phyloP scores from a whole-genome alignment of 2,329 filamentous ascomycete species.

The Talaromyces pinophilus region DNA sequence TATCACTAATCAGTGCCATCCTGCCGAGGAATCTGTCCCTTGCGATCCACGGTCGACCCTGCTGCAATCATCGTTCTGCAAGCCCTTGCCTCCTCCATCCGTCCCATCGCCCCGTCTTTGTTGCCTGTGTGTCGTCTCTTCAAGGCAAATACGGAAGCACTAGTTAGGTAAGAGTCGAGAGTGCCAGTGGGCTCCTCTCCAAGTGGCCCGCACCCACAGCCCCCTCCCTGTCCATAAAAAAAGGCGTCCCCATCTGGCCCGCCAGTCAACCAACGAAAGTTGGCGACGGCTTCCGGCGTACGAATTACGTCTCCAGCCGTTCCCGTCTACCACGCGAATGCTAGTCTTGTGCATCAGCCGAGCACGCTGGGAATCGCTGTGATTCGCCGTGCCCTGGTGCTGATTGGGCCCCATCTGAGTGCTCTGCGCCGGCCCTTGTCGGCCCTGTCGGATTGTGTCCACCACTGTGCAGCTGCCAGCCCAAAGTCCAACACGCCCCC shows the following conservation, averaged over 20 bases:
- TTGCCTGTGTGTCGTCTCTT: constrained; percentile 7
- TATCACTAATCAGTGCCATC: constrained; percentile 1
- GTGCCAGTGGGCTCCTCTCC: constrained; percentile 15
- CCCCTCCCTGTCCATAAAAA: constrained; percentile 16
- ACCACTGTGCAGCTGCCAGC: constrained; percentile 23
- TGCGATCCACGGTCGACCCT: constrained; percentile 21
- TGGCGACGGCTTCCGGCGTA: constrained; percentile 21
- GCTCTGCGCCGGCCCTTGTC: constrained; percentile 21
- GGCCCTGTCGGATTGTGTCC: constrained; percentile 24
- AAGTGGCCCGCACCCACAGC: constrained; percentile 20
- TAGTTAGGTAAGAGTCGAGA: not conserved
- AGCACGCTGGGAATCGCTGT: constrained; percentile 23
- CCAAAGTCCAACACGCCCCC: constrained; percentile 19
- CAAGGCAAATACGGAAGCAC: not conserved
- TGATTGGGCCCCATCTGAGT: constrained; percentile 22
- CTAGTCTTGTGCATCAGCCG: constrained; percentile 25
- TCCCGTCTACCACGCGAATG: constrained; percentile 25
- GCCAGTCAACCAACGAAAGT: constrained; percentile 12
- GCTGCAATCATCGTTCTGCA: constrained; percentile 21
- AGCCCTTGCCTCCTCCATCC: constrained; percentile 19
- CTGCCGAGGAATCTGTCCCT: constrained; percentile 19
- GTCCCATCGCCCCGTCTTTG: constrained; percentile 18
- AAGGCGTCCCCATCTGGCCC: constrained; percentile 14
- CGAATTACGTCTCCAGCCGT: constrained; percentile 25
- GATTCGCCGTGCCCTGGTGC: constrained; percentile 24